These are phyloP conservation scores for Barnettozyma populi DNA, from an alignment of 805 yeast species.

Conservation along the genomic window DNA sequence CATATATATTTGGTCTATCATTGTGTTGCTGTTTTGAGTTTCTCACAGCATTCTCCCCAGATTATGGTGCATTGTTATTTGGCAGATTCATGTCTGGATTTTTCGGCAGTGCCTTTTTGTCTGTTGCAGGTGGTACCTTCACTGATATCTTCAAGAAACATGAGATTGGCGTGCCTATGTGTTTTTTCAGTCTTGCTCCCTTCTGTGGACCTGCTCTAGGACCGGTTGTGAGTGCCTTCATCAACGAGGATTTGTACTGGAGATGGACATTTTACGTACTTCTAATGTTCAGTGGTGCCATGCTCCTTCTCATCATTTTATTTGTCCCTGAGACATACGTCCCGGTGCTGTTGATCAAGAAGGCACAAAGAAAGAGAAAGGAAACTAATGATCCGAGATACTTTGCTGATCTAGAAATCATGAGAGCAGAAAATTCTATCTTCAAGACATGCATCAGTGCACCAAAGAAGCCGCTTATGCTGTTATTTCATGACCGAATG, in stretches of 20 bases:
- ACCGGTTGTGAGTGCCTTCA: constrained; percentile 56
- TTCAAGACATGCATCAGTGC: constrained; percentile 37
- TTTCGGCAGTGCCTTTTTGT: constrained; percentile 69
- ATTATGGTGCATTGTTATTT: constrained; percentile 57
- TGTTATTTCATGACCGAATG: constrained; percentile 50
- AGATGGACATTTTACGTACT: constrained; percentile 68
- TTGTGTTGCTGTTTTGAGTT: constrained; percentile 54
- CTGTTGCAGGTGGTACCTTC: constrained; percentile 73
- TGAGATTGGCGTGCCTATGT: constrained; percentile 64
- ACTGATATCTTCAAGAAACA: constrained; percentile 62
- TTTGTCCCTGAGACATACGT: constrained; percentile 64
- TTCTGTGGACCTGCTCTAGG: constrained; percentile 68
- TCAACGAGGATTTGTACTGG: constrained; percentile 45
- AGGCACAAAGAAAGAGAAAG: constrained; percentile 46
- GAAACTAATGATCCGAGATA: constrained; percentile 50
- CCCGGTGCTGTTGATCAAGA: constrained; percentile 43
- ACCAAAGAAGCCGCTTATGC: constrained; percentile 45
- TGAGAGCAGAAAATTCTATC: constrained; percentile 38
- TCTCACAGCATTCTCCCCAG: constrained; percentile 51
- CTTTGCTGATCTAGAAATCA: constrained; percentile 33
- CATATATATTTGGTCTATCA: constrained; percentile 55
- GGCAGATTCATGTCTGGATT: constrained; percentile 66
- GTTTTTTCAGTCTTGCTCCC: constrained; percentile 58
- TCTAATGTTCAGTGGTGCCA: constrained; percentile 56
- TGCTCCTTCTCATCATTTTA: constrained; percentile 38